Conservation (phyloP, 176 grass and related monocot species). For the Raddia distichophylla region DNA sequence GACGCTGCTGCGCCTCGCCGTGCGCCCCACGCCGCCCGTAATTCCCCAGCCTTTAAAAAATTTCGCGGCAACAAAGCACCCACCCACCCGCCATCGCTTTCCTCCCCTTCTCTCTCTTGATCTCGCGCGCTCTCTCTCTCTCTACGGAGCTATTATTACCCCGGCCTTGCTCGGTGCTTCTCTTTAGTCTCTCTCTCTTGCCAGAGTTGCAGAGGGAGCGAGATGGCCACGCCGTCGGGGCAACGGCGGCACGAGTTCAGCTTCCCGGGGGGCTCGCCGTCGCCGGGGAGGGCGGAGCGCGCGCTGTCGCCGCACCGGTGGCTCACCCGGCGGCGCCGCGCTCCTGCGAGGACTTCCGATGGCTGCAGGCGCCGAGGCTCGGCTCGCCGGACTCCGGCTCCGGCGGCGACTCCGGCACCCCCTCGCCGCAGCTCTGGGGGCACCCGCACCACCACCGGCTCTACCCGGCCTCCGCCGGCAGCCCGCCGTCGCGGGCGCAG, state of each 20-base stretch:
- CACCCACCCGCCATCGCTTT: slow-evolving; percentile 25
- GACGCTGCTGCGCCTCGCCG: neutral
- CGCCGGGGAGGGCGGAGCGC: neutral
- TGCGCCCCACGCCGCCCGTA: neutral
- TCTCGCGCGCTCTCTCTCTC: too few relatives aligned
- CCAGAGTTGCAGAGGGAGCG: too few relatives aligned
- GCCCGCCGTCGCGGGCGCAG: slow-evolving; percentile 45
- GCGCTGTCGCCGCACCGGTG: neutral
- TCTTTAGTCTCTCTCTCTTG: neutral
- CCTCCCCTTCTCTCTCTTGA: neutral
- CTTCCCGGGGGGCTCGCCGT: slow-evolving; percentile 24
- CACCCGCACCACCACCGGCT: neutral
- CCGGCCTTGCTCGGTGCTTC: neutral
- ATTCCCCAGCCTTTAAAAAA: slow-evolving; percentile 19
- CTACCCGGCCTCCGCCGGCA: slow-evolving; percentile 10
- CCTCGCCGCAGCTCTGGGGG: slow-evolving; percentile 56
- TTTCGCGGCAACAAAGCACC: neutral
- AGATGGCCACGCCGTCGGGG: slow-evolving; percentile 31
- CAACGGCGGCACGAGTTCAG: slow-evolving; percentile 49
- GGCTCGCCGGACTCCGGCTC: slow-evolving; percentile 41
- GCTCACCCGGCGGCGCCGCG: neutral
- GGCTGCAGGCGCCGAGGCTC: slow-evolving; percentile 44
- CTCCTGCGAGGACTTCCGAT: slow-evolving; percentile 32
- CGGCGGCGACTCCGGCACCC: slow-evolving; percentile 29
- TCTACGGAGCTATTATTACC: slow-evolving; percentile 11